Conservation (phyloP, 495 filamentous ascomycete species). For the Trypethelium eluteriae region DNA sequence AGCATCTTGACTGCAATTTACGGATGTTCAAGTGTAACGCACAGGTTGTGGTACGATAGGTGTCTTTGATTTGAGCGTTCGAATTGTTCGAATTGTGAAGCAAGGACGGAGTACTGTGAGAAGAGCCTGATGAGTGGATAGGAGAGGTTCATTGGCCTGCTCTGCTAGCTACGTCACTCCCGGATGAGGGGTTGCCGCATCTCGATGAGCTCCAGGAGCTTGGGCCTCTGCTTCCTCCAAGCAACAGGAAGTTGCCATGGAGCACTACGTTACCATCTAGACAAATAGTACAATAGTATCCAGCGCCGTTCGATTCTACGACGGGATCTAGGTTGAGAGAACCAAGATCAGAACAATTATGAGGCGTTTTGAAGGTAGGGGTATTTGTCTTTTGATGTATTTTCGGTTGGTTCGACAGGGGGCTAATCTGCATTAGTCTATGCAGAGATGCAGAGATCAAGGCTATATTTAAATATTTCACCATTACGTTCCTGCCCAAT, state of each 20-base stretch:
- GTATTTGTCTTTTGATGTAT: too few species aligned
- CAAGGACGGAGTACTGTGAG: too few species aligned
- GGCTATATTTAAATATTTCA: neutral
- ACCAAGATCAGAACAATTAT: too few species aligned
- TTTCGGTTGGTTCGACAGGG: too few species aligned
- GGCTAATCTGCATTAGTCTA: neutral
- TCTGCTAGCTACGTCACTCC: slow-evolving; percentile 1
- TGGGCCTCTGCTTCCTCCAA: neutral
- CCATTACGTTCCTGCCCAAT: neutral
- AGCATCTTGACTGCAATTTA: slow-evolving; percentile 21
- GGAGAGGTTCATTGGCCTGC: too few species aligned
- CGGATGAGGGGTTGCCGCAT: neutral
- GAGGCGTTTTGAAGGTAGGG: too few species aligned
- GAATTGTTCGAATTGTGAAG: neutral
- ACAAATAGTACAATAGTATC: too few species aligned
- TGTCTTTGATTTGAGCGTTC: neutral
- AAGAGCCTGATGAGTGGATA: too few species aligned
- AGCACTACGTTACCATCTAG: too few species aligned
- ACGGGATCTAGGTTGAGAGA: too few species aligned
- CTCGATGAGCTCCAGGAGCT: neutral
- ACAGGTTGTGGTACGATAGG: neutral
- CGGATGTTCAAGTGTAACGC: neutral
- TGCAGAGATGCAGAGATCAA: neutral
- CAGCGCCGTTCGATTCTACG: too few species aligned
- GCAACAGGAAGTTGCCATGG: too few species aligned